Evolutionary conservation across 352 stramenopile genomes (phyloP), one percentile per base, ranked within the genome.

Genomic region (Phytophthora gonapodyides): DNA sequence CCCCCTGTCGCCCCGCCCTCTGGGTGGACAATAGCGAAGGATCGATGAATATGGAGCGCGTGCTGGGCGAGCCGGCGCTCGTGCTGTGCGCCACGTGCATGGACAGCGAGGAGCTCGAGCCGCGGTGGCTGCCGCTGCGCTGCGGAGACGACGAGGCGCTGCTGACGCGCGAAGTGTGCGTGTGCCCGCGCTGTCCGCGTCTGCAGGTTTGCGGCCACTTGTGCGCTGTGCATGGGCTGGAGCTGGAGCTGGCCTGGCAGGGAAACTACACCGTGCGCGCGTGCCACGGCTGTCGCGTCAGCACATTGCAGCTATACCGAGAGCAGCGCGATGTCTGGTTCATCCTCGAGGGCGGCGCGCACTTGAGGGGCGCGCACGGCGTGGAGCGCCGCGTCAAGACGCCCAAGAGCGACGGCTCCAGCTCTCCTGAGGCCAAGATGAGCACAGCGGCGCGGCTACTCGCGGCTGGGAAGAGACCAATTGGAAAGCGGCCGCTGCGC

Each of bases 81-180:
- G 80, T 88, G 57, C 75, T 91, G 30, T 91, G 82, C 64, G 61
- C 57, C 21, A 49, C 40, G 33, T 91, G 82, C 50, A 70, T 82
- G 47, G 50, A 73, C 0, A 57, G 59, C 30, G 61, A 69, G 21
- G 69, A 71, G 30, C 61, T 76, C 37, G 69, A 74, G 43, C 45
- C 31, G 35, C 54, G 36, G 15, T 89, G 55, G 73, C 38, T 52
- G 45, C 60, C 46, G 31, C 76, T 83, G 35, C 57, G 61, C 6
- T 67, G 44, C 19, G 60, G 54, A 15, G 57, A 61, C 0, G 67
- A 82, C 42, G 40, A 72, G 35, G 41, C 74, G 19, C 48, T 91
- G 61, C 64, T 87, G 12, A 65, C 85, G 43, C 74, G 80, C 17
- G 82, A 89, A 27, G 80, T 91, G 37, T 91, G 82, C 41, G 74